phyloP scores from a whole-genome alignment of 2,329 filamentous ascomycete genomes.

The Tolypocladium tundrense region DNA sequence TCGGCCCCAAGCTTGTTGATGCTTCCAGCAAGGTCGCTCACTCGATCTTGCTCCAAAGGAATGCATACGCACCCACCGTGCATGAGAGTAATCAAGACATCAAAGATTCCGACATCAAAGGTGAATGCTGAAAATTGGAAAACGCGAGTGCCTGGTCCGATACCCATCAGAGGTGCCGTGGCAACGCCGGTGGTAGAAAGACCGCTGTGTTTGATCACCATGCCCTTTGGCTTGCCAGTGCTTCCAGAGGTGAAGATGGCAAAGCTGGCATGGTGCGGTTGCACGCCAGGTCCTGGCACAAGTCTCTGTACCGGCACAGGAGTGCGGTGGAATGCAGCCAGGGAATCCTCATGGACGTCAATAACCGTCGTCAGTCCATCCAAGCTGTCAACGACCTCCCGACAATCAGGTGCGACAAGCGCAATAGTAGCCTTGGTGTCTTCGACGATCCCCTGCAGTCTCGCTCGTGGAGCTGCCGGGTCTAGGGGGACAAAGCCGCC shows the following conservation, averaged over 20 bases:
- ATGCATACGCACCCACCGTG: slow-evolving; percentile 10
- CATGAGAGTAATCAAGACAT: slow-evolving; percentile 8
- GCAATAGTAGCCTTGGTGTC: not conserved
- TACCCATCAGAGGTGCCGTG: slow-evolving; percentile 1
- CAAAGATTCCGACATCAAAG: slow-evolving; percentile 9
- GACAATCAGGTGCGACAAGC: not conserved
- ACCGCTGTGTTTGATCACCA: slow-evolving; percentile 1
- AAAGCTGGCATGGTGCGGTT: slow-evolving; percentile 1
- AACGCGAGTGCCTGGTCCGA: slow-evolving; percentile 4
- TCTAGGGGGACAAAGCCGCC: slow-evolving; percentile 9
- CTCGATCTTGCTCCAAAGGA: slow-evolving; percentile 7
- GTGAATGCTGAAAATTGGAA: slow-evolving; percentile 11
- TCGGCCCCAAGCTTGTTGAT: slow-evolving; percentile 4
- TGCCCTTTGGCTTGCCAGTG: slow-evolving; percentile 41
- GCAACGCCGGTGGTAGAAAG: slow-evolving; percentile 3
- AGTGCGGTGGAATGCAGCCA: not conserved
- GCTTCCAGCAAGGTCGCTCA: slow-evolving; percentile 6
- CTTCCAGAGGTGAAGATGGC: slow-evolving; percentile 42
- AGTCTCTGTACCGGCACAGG: not conserved
- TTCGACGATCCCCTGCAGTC: not conserved
- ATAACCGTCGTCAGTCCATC: not conserved
- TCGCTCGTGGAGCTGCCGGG: not conserved
- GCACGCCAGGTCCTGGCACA: not conserved
- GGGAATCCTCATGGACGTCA: not conserved
- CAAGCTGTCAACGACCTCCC: not conserved